phyloP scores from a whole-genome alignment of 164 flowering plant species.

The Dillenia suffruticosa region DNA sequence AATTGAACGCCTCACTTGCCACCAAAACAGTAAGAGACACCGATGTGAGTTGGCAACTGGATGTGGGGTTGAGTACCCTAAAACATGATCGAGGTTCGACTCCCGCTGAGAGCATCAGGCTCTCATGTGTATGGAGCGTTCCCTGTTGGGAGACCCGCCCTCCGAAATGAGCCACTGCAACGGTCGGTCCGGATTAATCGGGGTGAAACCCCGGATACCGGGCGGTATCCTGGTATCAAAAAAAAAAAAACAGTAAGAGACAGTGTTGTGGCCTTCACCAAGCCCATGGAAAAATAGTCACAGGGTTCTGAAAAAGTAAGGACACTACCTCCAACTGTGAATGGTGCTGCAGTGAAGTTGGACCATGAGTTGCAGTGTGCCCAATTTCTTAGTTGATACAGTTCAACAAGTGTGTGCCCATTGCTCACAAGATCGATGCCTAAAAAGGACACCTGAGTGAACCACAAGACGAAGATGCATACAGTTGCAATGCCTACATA shows the following conservation, averaged over 20 bases:
- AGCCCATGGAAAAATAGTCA: constrained; percentile 76
- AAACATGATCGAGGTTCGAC: too few species aligned
- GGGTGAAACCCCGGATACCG: too few species aligned
- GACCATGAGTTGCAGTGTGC: constrained; percentile 71
- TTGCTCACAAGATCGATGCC: constrained; percentile 70
- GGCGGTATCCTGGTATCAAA: too few species aligned
- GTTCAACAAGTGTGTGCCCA: constrained; percentile 73
- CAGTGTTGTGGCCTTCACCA: constrained; percentile 84
- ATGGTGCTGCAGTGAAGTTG: constrained; percentile 63
- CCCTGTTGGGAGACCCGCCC: too few species aligned
- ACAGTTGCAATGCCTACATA: constrained; percentile 92
- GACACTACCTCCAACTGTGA: constrained; percentile 40
- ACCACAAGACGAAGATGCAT: constrained; percentile 83
- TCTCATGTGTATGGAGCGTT: too few species aligned
- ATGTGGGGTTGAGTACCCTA: too few species aligned
- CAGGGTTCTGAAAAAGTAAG: constrained; percentile 70
- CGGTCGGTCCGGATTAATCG: too few species aligned
- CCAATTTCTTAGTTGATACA: constrained; percentile 81
- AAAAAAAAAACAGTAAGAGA: constrained; percentile 85
- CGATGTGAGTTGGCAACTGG: too few species aligned
- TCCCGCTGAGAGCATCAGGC: too few species aligned
- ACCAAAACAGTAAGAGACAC: constrained; percentile 87
- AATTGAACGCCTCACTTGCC: constrained; percentile 90
- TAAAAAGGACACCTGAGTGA: constrained; percentile 68
- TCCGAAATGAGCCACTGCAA: too few species aligned